phyloP scores from a whole-genome alignment of 192 early-diverging fungal genomes.

The Funneliformis geosporum region DNA sequence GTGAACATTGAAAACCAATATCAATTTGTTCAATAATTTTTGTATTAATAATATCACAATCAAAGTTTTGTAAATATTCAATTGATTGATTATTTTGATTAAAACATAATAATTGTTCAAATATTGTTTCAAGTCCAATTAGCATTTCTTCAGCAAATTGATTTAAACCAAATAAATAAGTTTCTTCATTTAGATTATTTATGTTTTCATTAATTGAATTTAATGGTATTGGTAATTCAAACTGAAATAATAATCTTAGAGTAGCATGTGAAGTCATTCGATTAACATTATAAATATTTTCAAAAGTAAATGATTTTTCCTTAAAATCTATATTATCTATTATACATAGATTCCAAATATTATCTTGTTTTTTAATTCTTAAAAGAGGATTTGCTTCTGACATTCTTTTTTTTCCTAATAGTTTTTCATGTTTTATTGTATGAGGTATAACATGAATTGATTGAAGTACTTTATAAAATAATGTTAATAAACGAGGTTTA shows the following conservation, averaged over 20 bases:
- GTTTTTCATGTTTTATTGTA: not conserved
- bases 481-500: not conserved
- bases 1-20: not conserved
- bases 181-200: no score
- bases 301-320: not conserved
- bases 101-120: no score
- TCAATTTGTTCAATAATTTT: no score
- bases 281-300: conserved; percentile 16
- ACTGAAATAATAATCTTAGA: not conserved
- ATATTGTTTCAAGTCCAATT: no score
- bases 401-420: not conserved
- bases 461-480: not conserved
- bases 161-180: no score
- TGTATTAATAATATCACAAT: not conserved
- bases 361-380: not conserved
- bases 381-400: not conserved
- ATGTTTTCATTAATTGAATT: no score
- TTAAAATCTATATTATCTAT: no score
- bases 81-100: no score
- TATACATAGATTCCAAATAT: no score
- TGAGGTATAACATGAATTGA: not conserved
- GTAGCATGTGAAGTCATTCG: not conserved
- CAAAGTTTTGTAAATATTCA: no score
- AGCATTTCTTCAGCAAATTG: not conserved
- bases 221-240: no score